A percentile compares a stretch with the other conserved stretches of the same genome.
phyloP scores from a whole-genome alignment of 495 filamentous ascomycete genomes.

The Jackrogersella minutella region DNA sequence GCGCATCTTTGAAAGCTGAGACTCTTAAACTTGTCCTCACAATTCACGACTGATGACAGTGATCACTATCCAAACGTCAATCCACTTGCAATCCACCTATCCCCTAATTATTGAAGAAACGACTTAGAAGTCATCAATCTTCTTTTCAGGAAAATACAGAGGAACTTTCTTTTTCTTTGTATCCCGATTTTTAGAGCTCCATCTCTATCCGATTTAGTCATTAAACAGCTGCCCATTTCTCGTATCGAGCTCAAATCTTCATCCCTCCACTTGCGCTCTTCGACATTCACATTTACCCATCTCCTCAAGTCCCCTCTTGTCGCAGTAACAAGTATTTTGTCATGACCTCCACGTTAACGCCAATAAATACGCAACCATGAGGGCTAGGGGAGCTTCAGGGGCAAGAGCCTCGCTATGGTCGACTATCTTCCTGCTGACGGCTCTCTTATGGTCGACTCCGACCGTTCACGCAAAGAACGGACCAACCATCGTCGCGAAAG shows the following conservation, averaged over 20 bases:
- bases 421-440: conserved; percentile 41
- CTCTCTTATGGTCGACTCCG: conserved; percentile 47
- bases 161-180: neutral
- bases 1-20: conserved; percentile 35
- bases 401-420: conserved; percentile 52
- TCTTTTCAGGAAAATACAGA: conserved; percentile 2
- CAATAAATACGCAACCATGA: conserved; percentile 50
- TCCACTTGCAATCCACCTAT: neutral
- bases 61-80: conserved; percentile 21
- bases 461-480: conserved; percentile 57
- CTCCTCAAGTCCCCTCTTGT: neutral
- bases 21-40: conserved; percentile 8
- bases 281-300: neutral
- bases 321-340: conserved; percentile 24
- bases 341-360: conserved; percentile 39
- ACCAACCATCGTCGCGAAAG: conserved; percentile 56
- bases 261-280: conserved; percentile 11
- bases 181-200: neutral
- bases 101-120: neutral
- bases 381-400: conserved; percentile 54
- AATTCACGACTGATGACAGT: conserved; percentile 24
- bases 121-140: conserved; percentile 11
- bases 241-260: neutral
- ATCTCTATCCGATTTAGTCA: conserved; percentile 4
- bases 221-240: conserved; percentile 5